Conservation (phyloP, 352 stramenopile genomes). For the Pythium sukuiense region DNA sequence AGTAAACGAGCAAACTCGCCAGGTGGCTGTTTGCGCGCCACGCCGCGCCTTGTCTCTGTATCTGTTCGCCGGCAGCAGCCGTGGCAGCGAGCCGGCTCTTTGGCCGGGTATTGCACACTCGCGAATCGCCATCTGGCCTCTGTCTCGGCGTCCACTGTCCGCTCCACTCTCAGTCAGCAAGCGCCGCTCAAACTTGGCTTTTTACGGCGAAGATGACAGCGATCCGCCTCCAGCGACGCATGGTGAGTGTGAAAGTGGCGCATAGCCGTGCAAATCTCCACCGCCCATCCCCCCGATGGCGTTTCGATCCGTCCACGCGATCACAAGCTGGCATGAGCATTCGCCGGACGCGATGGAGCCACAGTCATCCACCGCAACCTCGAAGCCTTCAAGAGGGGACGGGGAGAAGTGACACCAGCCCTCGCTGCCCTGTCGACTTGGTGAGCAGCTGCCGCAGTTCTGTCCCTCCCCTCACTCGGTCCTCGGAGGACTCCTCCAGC, state of each 20-base stretch:
- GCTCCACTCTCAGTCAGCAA: slow-evolving; percentile 3
- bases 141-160: too few species aligned
- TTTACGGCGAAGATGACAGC: not conserved
- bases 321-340: slow-evolving; percentile 2
- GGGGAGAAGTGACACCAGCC: slow-evolving; percentile 4
- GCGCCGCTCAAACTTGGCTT: too few species aligned
- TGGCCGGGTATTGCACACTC: not conserved
- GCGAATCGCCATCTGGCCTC: not conserved
- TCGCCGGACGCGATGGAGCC: not conserved
- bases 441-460: not conserved
- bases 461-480: not conserved
- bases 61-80: not conserved
- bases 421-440: not conserved
- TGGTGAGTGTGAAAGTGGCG: not conserved
- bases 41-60: not conserved
- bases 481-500: too few species aligned
- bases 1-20: not conserved
- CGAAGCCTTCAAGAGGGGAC: slow-evolving; percentile 4
- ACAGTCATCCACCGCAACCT: slow-evolving; percentile 2
- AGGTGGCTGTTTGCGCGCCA: not conserved
- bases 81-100: not conserved
- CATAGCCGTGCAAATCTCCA: not conserved
- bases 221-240: not conserved
- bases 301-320: slow-evolving; percentile 2
- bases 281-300: not conserved